phyloP scores from a whole-genome alignment of 108 stramenopile genomes.

The Cyclotella kingstonii region DNA sequence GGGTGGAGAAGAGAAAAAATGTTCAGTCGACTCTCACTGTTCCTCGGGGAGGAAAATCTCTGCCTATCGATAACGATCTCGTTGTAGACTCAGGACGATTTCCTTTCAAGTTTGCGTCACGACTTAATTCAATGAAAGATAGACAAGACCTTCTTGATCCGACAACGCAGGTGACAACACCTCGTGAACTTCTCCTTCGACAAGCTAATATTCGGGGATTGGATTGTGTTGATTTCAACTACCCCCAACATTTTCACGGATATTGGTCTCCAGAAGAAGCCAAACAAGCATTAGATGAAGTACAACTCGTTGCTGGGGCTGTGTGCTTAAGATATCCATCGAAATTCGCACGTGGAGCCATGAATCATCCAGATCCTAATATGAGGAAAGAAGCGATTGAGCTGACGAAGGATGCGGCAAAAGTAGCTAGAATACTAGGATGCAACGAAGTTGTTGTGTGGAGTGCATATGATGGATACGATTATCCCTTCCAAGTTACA shows the following conservation, averaged over 20 bases:
- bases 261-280: constrained; percentile 52
- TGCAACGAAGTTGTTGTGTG: constrained; percentile 81
- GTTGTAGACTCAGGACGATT: constrained; percentile 57
- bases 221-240: constrained; percentile 86
- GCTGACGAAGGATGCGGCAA: constrained; percentile 72
- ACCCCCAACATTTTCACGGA: constrained; percentile 77
- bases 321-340: constrained; percentile 84
- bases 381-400: constrained; percentile 69
- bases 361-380: constrained; percentile 70
- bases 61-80: background rate
- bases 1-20: background rate
- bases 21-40: constrained; percentile 1
- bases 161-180: constrained; percentile 19
- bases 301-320: constrained; percentile 68
- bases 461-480: constrained; percentile 88
- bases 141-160: constrained; percentile 52
- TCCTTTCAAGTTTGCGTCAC: constrained; percentile 75
- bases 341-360: constrained; percentile 76
- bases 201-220: constrained; percentile 68
- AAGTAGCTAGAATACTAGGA: constrained; percentile 58
- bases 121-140: constrained; percentile 89
- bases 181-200: constrained; percentile 61
- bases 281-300: constrained; percentile 55
- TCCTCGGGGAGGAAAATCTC: constrained; percentile 20
- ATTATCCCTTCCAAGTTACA: constrained; percentile 79